Evolutionary conservation across 345 rosid species (phyloP).

Genomic region (Syzygium oleosum): DNA sequence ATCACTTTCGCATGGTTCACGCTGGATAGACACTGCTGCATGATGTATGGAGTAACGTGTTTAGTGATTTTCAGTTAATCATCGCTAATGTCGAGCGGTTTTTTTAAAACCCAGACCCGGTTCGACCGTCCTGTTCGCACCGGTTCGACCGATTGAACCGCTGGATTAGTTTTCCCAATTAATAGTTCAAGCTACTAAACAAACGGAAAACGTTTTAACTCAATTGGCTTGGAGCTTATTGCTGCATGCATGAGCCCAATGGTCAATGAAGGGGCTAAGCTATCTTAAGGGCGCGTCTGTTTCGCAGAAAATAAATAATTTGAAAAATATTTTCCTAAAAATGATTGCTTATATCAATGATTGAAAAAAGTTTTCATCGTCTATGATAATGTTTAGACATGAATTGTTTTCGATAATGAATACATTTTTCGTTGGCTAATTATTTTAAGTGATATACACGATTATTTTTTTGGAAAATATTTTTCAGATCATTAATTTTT

Average conservation of each 20-base stretch:
- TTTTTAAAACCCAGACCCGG: not conserved
- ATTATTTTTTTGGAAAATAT: no score
- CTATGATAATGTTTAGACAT: not conserved
- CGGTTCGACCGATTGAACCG: not conserved
- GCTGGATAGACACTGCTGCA: not conserved
- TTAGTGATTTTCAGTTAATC: not conserved
- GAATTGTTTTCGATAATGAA: not conserved
- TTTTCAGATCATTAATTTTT: no score
- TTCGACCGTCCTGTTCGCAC: not conserved
- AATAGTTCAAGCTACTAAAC: not conserved
- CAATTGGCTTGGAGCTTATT: not conserved
- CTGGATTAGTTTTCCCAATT: not conserved
- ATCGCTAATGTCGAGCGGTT: not conserved
- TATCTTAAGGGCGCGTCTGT: not conserved
- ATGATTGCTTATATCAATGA: not conserved
- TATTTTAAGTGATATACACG: not conserved
- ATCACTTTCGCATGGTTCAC: not conserved
- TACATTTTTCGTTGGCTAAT: not conserved
- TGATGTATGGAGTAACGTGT: not conserved
- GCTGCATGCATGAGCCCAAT: not conserved
- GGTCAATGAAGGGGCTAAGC: not conserved
- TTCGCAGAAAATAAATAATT: not conserved
- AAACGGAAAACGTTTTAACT: not conserved
- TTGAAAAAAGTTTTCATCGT: fast-evolving
- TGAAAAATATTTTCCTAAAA: not conserved